Base-by-base conservation (phyloP, 768 basidiomycete genomes). In the Calvatia gigantea region DNA sequence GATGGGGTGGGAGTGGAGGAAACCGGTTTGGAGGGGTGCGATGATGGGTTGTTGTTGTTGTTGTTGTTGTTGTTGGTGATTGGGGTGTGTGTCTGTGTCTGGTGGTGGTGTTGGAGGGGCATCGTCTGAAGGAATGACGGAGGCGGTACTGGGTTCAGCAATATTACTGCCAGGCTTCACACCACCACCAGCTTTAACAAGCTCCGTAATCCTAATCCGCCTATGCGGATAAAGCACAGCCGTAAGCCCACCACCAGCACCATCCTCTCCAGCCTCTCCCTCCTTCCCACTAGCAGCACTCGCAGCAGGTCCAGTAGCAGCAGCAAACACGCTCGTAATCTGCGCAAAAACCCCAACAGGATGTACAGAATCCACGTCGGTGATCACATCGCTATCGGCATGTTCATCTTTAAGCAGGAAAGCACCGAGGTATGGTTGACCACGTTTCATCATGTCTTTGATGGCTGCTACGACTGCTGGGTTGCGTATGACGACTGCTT, bases 321-420 rank as follows among this genome's bases (percentile, higher is more conserved):
- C 88, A 1, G 88, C 79, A 70, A 95, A 95, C 1, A 95, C 87
- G 60, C 91, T 94, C 1, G 95, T 98, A 50, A 98, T 94, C 72
- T 98, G 96, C 2, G 94, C 94, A 64, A 98, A 97, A 4, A 98
- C 94, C 42, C 96, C 96, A 54, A 98, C 94, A 1, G 82, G 83
- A 69, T 98, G 91, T 4, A 98, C 94, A 39, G 89, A 85, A 70
- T 91, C 82, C 52, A 92, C 71, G 64, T 90, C 89, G 56, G 90
- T 89, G 61, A 98, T 96, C 54, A 95, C 81, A 69, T 98, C 96
- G 67, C 87, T 89, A 71, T 98, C 96, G 42, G 88, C 78, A 60
- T 92, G 84, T 62, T 94, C 91, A 64, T 98, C 94, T 75, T 96
- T 98, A 64, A 98, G 83, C 25, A 98, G 75, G 77, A 98, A 98